phyloP scores from a whole-genome alignment of 805 yeast genomes.

The Zygoascus tannicola region DNA sequence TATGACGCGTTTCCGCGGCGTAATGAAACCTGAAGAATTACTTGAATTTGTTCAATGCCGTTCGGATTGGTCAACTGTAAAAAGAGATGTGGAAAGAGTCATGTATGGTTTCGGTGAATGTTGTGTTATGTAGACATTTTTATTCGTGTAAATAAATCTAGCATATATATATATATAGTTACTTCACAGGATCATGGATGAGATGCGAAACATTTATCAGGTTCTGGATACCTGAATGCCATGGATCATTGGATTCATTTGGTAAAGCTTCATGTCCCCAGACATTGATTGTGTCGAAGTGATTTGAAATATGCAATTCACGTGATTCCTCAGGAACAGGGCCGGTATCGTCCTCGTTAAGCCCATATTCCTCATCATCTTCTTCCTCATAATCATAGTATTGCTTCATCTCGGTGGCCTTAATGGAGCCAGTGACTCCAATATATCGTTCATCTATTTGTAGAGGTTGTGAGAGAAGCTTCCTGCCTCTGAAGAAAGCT shows the following conservation, averaged over 20 bases:
- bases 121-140: constrained; percentile 34
- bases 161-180: background rate
- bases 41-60: constrained; percentile 83
- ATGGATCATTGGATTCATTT: constrained; percentile 17
- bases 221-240: constrained; percentile 21
- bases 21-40: constrained; percentile 88
- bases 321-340: background rate
- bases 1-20: constrained; percentile 75
- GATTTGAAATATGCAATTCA: background rate
- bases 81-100: constrained; percentile 79
- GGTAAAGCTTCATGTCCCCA: constrained; percentile 24
- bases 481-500: constrained; percentile 19
- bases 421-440: constrained; percentile 7
- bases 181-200: background rate
- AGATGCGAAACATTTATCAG: constrained; percentile 16
- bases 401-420: background rate
- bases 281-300: constrained; percentile 10
- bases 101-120: constrained; percentile 91
- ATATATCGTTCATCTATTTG: constrained; percentile 13
- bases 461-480: constrained; percentile 11
- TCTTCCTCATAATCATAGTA: constrained; percentile 9
- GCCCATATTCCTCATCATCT: constrained; percentile 8
- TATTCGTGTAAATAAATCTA: background rate
- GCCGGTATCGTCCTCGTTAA: constrained; percentile 3
- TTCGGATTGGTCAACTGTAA: constrained; percentile 74